Percentiles rank a stretch among this genome's conserved stretches.
Conservation (phyloP, 2,329 filamentous ascomycete genomes). For the Fusarium liriodendri region DNA sequence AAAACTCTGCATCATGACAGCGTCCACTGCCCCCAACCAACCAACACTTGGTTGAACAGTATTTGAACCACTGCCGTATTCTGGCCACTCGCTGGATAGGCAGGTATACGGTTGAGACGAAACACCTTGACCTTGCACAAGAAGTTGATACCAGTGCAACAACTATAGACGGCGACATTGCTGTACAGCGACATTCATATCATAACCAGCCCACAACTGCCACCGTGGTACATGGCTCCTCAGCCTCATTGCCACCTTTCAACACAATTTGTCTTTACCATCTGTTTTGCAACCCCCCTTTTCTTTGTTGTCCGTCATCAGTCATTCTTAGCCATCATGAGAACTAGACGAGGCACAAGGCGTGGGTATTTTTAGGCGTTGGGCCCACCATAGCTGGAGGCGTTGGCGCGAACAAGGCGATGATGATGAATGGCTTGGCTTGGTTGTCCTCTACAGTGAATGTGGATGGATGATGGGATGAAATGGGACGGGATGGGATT, state of each 20-base stretch:
- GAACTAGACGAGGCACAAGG: slow-evolving; percentile 29
- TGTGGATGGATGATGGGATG: slow-evolving; percentile 10
- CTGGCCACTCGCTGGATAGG: background rate
- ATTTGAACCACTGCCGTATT: background rate
- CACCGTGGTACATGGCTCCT: slow-evolving; percentile 1
- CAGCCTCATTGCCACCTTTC: background rate
- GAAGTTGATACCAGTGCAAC: slow-evolving; percentile 8
- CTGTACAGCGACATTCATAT: slow-evolving; percentile 2
- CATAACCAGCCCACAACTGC: background rate
- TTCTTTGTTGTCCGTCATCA: slow-evolving; percentile 17
- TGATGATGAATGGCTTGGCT: background rate
- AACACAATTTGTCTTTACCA: slow-evolving; percentile 20
- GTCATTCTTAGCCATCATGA: slow-evolving; percentile 16
- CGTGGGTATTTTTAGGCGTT: slow-evolving; percentile 28
- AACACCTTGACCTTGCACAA: slow-evolving; percentile 2
- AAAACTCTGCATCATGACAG: background rate
- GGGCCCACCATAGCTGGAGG: slow-evolving; percentile 23
- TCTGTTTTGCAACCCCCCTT: slow-evolving; percentile 22
- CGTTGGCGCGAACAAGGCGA: slow-evolving; percentile 34
- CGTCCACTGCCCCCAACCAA: background rate
- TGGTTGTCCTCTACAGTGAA: slow-evolving; percentile 13
- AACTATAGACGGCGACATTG: slow-evolving; percentile 16
- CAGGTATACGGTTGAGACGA: slow-evolving; percentile 2
- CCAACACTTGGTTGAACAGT: background rate
- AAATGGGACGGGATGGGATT: slow-evolving; percentile 12